These are phyloP conservation scores for Stagonosporopsis chrysanthemi DNA, from an alignment of 2,329 filamentous ascomycete genomes.

Conservation along the genomic window DNA sequence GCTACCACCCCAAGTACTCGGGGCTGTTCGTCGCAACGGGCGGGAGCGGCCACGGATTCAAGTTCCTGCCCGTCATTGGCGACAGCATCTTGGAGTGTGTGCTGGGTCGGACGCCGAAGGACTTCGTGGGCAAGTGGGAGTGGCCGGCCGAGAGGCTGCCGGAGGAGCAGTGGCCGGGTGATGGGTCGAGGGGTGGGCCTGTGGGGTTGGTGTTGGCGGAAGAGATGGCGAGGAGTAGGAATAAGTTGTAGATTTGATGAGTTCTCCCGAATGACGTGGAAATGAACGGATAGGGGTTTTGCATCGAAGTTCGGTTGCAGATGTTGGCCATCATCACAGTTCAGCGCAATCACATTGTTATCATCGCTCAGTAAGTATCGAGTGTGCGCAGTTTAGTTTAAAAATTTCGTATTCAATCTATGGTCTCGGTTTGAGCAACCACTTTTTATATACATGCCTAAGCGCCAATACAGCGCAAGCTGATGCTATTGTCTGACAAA, in stretches of 20 bases:
- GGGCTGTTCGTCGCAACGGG: conserved; percentile 67
- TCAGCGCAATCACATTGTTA: conserved; percentile 1
- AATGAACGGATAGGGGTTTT: background rate
- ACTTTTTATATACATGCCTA: background rate
- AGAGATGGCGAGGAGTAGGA: conserved; percentile 48
- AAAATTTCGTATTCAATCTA: background rate
- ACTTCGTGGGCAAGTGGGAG: conserved; percentile 69
- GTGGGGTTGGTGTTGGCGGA: conserved; percentile 51
- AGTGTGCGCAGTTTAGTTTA: background rate
- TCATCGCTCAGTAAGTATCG: background rate
- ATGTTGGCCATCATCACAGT: conserved; percentile 5
- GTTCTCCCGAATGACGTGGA: background rate
- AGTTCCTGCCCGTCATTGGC: conserved; percentile 67
- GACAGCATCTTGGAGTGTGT: conserved; percentile 63
- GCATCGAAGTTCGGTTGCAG: conserved; percentile 3
- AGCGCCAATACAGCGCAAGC: conserved; percentile 9
- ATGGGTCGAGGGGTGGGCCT: conserved; percentile 50
- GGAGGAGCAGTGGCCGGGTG: conserved; percentile 47
- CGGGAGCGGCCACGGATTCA: conserved; percentile 69
- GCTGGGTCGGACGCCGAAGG: conserved; percentile 49
- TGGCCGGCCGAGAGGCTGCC: conserved; percentile 55
- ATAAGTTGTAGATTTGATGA: conserved; percentile 33
- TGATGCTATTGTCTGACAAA: conserved; percentile 7
- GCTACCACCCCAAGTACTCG: conserved; percentile 58
- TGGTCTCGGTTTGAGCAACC: background rate